Evolutionary conservation across 768 basidiomycete genomes (phyloP).

Genomic region (Holtermanniella nyarrowii): DNA sequence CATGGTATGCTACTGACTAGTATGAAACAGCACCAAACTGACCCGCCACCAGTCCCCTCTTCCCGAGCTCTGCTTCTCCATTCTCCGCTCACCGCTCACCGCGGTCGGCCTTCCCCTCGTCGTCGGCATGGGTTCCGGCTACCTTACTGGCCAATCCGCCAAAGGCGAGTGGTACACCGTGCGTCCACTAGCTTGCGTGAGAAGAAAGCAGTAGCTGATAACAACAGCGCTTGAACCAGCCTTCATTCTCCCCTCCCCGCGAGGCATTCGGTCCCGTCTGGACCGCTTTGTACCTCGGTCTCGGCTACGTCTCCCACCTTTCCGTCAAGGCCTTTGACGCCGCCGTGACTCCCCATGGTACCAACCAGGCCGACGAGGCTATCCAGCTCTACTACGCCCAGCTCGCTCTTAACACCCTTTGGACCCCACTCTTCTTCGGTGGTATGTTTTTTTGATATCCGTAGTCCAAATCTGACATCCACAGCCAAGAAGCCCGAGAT

Average conservation of each 20-base stretch:
- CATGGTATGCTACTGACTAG: too few species aligned
- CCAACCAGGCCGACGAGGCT: constrained; percentile 48
- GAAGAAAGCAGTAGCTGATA: neutral
- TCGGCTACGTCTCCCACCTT: constrained; percentile 57
- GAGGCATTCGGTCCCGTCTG: constrained; percentile 54
- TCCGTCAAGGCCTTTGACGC: constrained; percentile 51
- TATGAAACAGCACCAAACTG: too few species aligned
- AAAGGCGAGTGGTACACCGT: constrained; percentile 55
- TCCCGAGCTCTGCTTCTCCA: constrained; percentile 49
- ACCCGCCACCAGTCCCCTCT: constrained; percentile 43
- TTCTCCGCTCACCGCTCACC: constrained; percentile 42
- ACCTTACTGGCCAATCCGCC: constrained; percentile 46
- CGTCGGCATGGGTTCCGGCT: constrained; percentile 50
- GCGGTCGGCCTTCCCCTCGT: constrained; percentile 52
- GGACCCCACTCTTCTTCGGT: constrained; percentile 60
- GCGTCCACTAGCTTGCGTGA: constrained; percentile 14
- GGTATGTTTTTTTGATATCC: constrained; percentile 32
- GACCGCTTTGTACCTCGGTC: constrained; percentile 46
- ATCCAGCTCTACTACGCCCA: constrained; percentile 56
- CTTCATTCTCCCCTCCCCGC: constrained; percentile 48
- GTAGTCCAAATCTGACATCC: neutral
- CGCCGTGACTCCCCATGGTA: constrained; percentile 42
- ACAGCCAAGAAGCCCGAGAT: constrained; percentile 45
- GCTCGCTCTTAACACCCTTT: constrained; percentile 51
- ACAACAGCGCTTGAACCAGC: neutral